These are phyloP conservation scores for Metrosideros polymorpha DNA, from an alignment of 441 rosid species.

Conservation along the genomic window DNA sequence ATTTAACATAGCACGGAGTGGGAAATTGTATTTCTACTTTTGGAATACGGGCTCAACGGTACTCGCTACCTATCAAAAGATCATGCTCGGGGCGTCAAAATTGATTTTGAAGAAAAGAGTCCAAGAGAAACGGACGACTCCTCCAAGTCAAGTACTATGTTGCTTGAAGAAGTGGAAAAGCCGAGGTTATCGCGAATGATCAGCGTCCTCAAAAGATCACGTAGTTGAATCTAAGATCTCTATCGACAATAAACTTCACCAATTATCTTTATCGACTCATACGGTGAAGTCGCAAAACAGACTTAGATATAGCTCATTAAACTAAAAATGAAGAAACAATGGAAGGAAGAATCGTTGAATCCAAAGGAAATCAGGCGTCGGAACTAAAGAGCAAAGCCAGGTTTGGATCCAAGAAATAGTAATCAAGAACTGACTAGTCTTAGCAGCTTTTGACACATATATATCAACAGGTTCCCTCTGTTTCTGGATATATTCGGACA, in stretches of 20 bases:
- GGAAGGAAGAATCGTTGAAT: too few relatives aligned
- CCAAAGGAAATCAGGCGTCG: too few relatives aligned
- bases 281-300: too few relatives aligned
- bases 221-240: too few relatives aligned
- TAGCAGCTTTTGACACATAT: not conserved
- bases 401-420: too few relatives aligned
- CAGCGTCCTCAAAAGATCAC: not conserved
- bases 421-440: not conserved
- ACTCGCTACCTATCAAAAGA: not conserved
- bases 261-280: too few relatives aligned
- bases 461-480: not conserved
- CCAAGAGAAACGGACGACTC: not conserved
- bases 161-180: not conserved
- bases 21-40: not conserved
- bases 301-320: too few relatives aligned
- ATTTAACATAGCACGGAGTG: fast-evolving
- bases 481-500: not conserved
- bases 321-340: too few relatives aligned
- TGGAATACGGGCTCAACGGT: not conserved
- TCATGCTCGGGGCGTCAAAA: not conserved
- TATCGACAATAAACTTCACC: too few relatives aligned
- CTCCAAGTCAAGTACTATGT: not conserved
- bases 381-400: too few relatives aligned
- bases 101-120: too few relatives aligned
- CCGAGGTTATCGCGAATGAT: not conserved